Evolutionary conservation across 1,284 basidiomycete species (phyloP).

Genomic region (Golubevia sp.): DNA sequence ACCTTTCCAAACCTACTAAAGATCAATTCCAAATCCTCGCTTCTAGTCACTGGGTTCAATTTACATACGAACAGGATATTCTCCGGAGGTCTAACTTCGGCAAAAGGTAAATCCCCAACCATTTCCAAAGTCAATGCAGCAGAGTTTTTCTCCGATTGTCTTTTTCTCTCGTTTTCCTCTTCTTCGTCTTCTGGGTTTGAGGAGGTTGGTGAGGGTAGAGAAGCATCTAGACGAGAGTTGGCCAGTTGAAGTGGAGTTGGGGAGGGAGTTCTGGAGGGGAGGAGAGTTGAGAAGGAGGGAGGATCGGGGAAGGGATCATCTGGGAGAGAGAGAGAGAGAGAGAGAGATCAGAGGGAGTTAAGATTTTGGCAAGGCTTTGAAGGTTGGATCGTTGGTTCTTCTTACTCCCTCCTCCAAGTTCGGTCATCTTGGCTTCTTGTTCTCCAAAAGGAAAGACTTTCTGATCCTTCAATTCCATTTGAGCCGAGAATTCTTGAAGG

Average conservation of each 20-base stretch:
- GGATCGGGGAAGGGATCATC: slow-evolving; percentile 96
- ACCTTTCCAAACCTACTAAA: slow-evolving; percentile 94
- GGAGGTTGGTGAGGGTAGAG: slow-evolving; percentile 69
- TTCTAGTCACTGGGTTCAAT: slow-evolving; percentile 89
- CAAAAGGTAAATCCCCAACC: slow-evolving; percentile 98
- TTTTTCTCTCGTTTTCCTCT: slow-evolving; percentile 63
- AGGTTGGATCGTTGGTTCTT: too few species aligned
- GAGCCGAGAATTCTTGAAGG: too few species aligned
- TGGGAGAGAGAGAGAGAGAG: slow-evolving; percentile 50
- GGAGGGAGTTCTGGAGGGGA: slow-evolving; percentile 76
- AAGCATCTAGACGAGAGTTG: slow-evolving; percentile 74
- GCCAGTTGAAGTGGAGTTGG: slow-evolving; percentile 59
- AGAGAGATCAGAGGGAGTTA: not conserved
- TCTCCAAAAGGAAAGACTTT: too few species aligned
- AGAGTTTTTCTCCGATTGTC: too few species aligned
- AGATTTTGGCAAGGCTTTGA: too few species aligned
- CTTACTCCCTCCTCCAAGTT: too few species aligned
- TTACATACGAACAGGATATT: slow-evolving; percentile 99
- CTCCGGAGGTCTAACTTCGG: slow-evolving; percentile 94
- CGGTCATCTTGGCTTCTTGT: too few species aligned
- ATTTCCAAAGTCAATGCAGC: slow-evolving; percentile 79
- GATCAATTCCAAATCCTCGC: slow-evolving; percentile 95
- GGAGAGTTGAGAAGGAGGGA: slow-evolving; percentile 67
- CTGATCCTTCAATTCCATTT: too few species aligned
- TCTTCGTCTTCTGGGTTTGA: slow-evolving; percentile 78